phyloP scores from a whole-genome alignment of 1,139 yeast genomes.

The Sugiyamaella pinicola region DNA sequence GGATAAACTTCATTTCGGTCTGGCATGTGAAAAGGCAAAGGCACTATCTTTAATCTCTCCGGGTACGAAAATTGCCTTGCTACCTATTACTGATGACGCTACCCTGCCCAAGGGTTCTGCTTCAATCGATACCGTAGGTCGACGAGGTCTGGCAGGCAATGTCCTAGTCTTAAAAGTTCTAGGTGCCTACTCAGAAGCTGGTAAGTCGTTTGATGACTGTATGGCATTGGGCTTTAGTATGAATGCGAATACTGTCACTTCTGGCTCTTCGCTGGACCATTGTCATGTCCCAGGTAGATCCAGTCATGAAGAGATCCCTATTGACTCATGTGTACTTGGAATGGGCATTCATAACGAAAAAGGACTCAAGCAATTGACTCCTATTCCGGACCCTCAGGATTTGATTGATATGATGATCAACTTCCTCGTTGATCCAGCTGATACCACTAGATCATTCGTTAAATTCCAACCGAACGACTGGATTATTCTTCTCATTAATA shows the following conservation, averaged over 20 bases:
- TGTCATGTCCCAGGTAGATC: constrained; percentile 53
- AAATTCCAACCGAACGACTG: constrained; percentile 42
- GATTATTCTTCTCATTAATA: constrained; percentile 50
- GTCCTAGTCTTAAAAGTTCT: constrained; percentile 47
- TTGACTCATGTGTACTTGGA: constrained; percentile 45
- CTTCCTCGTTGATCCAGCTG: constrained; percentile 43
- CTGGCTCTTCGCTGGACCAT: constrained; percentile 54
- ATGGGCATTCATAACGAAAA: constrained; percentile 58
- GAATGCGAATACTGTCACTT: constrained; percentile 46
- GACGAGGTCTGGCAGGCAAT: constrained; percentile 53
- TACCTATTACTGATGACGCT: constrained; percentile 23
- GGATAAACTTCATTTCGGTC: constrained; percentile 57
- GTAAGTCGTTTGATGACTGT: constrained; percentile 42
- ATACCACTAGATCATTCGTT: constrained; percentile 48
- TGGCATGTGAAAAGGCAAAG: constrained; percentile 39
- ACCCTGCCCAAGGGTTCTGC: constrained; percentile 19
- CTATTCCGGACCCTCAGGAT: constrained; percentile 48
- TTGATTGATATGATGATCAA: constrained; percentile 44
- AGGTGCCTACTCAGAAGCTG: constrained; percentile 48
- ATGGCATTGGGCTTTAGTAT: constrained; percentile 44
- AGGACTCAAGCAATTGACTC: constrained; percentile 42
- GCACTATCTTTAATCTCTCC: constrained; percentile 23
- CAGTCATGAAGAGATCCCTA: constrained; percentile 37
- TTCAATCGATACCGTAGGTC: constrained; percentile 41
- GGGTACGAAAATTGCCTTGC: constrained; percentile 16